phyloP scores from a whole-genome alignment of 2,329 filamentous ascomycete genomes.

The Colletotrichum melonis region DNA sequence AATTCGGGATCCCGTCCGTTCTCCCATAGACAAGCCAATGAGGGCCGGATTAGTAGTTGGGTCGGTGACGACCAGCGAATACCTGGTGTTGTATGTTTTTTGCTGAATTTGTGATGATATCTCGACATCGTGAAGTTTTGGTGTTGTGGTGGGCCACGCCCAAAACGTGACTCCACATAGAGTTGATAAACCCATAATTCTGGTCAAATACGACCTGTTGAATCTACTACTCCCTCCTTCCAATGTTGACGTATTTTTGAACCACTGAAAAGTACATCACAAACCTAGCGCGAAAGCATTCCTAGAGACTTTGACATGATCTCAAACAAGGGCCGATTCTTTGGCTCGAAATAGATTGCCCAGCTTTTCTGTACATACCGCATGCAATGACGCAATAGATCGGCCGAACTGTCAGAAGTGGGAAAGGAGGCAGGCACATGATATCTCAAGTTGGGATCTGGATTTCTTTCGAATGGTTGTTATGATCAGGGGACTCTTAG shows the following conservation, averaged over 20 bases:
- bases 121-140: not conserved
- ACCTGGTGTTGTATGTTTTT: not conserved
- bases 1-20: not conserved
- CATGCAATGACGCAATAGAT: not conserved
- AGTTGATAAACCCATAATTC: not conserved
- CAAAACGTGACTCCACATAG: not conserved
- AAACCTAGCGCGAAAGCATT: not conserved
- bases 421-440: not conserved
- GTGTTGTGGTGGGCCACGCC: not conserved
- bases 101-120: not conserved
- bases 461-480: not conserved
- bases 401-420: not conserved
- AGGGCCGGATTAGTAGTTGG: not conserved
- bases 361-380: not conserved
- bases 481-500: no score
- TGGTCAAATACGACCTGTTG: not conserved
- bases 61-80: not conserved
- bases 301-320: not conserved
- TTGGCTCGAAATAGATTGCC: not conserved
- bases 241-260: not conserved
- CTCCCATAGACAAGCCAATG: not conserved
- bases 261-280: not conserved
- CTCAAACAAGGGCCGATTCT: not conserved
- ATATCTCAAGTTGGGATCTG: not conserved
- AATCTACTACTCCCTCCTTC: not conserved